Base-by-base conservation (phyloP, 192 early-diverging fungal species). In the Rhizophlyctis rosea region DNA sequence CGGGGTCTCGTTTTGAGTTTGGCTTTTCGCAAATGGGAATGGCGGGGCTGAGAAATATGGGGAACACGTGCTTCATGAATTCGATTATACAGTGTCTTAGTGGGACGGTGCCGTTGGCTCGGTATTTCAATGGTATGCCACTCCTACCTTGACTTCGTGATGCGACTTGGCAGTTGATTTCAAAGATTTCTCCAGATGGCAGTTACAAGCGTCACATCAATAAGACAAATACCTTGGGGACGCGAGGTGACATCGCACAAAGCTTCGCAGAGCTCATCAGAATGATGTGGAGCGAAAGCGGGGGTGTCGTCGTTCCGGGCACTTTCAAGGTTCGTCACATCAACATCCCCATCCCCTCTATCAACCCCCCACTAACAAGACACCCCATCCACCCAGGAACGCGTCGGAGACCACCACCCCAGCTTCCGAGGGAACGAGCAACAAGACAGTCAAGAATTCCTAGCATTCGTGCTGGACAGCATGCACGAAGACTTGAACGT, bases 361-460 rank as follows among this genome's bases (percentile, higher is more conserved):
- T n/a, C n/a, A n/a, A n/a, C n/a, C n/a, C n/a, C n/a, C 7, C 54
- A 5, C 4, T 66, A 21, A 27, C 11, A n/a, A n/a, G n/a, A n/a
- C n/a, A n/a, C n/a, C n/a, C n/a, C n/a, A n/a, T n/a, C n/a, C n/a
- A n/a, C 23, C 64, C 75, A 91, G 50, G 68, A 86, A 33, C 82
- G 83, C 0, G 79, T 98, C 13, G 84, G 85, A 14, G 74, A 81
- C 32, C 88, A 87, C 70, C 88, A 89, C 34, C 81, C 86, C 4
- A 88, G 92, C 64, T 99, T 95, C 70, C 79, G 78, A 33, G 91
- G 91, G 4, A 87, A 81, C 49, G 92, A 97, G 52, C 96, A 99
- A 69, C 93, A 99, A 30, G 96, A 99, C 75, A 90, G 90, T 0
- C 96, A 99, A 66, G 95, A 98, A 75, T 98, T 99, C 75, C 76